A percentile compares a stretch with the other conserved stretches of the same genome.
phyloP scores from a whole-genome alignment of 768 basidiomycete genomes.

The Stropharia rugosoannulata region DNA sequence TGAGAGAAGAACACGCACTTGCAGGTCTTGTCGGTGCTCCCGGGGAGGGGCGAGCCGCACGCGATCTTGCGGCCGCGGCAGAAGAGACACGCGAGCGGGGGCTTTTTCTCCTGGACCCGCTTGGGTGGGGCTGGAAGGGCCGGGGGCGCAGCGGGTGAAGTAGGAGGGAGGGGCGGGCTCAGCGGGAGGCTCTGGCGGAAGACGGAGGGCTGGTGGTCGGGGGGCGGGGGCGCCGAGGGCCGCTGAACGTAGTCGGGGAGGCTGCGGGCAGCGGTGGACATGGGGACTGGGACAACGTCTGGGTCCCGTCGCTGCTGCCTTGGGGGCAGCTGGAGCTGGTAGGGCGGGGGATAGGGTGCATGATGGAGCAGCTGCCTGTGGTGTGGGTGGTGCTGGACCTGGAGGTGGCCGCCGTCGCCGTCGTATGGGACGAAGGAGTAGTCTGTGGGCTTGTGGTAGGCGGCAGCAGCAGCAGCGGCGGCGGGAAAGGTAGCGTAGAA shows the following conservation, averaged over 20 bases:
- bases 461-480: constrained; percentile 15
- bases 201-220: not conserved
- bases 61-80: constrained; percentile 71
- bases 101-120: constrained; percentile 47
- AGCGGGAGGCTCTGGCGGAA: not conserved
- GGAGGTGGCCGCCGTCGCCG: not conserved
- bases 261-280: too few species aligned
- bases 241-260: too few species aligned
- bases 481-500: constrained; percentile 40
- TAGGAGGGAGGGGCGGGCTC: too few species aligned
- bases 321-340: not conserved
- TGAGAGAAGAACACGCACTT: too few species aligned
- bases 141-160: constrained; percentile 20
- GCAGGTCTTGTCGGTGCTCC: constrained; percentile 58
- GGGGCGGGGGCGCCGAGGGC: not conserved
- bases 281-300: not conserved
- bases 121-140: constrained; percentile 23
- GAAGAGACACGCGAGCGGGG: constrained; percentile 62
- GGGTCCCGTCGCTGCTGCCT: not conserved
- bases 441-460: not conserved
- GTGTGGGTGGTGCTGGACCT: not conserved
- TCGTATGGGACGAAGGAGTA: not conserved
- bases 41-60: constrained; percentile 57
- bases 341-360: not conserved
- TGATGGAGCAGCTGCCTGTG: not conserved